phyloP scores from a whole-genome alignment of 148 eudicot genomes.

The Fagopyrum homotropicum region DNA sequence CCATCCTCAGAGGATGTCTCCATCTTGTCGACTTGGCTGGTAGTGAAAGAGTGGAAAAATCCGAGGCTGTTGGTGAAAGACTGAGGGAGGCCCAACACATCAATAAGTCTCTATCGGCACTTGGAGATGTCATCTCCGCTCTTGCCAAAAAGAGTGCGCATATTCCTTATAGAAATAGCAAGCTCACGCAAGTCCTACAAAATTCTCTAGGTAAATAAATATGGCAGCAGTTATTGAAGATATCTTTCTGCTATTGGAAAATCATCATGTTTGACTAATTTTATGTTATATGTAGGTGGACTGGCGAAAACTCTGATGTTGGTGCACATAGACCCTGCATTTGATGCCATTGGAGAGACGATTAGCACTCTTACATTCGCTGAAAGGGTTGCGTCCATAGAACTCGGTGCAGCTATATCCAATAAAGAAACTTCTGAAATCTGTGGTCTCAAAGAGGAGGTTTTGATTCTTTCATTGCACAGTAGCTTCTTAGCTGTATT shows the following conservation, averaged over 20 bases:
- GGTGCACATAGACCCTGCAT: conserved; percentile 89
- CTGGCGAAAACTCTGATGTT: conserved; percentile 90
- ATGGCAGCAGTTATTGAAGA: background rate
- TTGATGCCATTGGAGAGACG: conserved; percentile 73
- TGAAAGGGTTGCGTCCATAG: conserved; percentile 85
- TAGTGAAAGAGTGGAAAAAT: conserved; percentile 91
- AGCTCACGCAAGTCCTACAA: conserved; percentile 84
- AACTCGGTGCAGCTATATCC: conserved; percentile 82
- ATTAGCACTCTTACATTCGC: conserved; percentile 90
- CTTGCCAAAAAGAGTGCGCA: conserved; percentile 83
- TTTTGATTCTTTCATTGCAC: conserved; percentile 12
- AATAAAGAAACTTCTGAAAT: conserved; percentile 86
- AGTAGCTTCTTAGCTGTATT: background rate
- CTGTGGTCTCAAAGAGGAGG: conserved; percentile 82
- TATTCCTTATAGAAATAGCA: conserved; percentile 91
- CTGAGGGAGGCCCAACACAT: conserved; percentile 94
- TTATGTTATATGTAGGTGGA: conserved; percentile 44
- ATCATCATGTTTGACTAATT: background rate
- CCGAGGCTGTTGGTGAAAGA: conserved; percentile 86
- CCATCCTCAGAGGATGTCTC: conserved; percentile 4
- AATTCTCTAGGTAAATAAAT: conserved; percentile 79
- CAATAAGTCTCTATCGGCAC: conserved; percentile 80
- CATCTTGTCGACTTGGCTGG: conserved; percentile 88
- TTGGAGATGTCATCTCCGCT: conserved; percentile 94
- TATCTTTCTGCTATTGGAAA: conserved; percentile 10